Evolutionary conservation across 139 green algal genomes (phyloP).

Genomic region (Chlamydomonas asymmetrica): DNA sequence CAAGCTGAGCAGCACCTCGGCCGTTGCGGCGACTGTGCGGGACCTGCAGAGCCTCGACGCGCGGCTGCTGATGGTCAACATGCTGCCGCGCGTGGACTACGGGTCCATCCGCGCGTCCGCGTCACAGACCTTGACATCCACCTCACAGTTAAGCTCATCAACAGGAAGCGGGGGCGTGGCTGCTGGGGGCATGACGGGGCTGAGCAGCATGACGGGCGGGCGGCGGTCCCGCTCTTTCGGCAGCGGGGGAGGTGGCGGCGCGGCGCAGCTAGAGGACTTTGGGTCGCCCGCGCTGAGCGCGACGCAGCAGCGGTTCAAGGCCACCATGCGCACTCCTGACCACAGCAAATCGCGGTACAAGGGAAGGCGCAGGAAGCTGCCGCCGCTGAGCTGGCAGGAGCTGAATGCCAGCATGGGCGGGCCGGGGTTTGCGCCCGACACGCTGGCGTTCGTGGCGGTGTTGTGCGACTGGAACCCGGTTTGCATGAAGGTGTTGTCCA

Average conservation of each 20-base stretch:
- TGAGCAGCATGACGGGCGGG: too few species aligned
- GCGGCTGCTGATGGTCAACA: slow-evolving; percentile 16
- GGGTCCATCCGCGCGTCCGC: slow-evolving; percentile 21
- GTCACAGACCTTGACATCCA: too few species aligned
- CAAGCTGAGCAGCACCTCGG: neutral
- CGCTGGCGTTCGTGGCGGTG: slow-evolving; percentile 34
- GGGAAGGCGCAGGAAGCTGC: slow-evolving; percentile 19
- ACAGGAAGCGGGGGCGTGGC: too few species aligned
- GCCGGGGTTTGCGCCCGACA: slow-evolving; percentile 10
- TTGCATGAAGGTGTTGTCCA: slow-evolving; percentile 33
- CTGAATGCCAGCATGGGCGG: neutral
- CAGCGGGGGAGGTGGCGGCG: neutral
- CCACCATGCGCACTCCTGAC: slow-evolving; percentile 4
- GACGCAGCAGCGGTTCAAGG: slow-evolving; percentile 11
- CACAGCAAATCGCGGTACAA: neutral
- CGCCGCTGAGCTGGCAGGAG: slow-evolving; percentile 9
- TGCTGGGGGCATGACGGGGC: too few species aligned
- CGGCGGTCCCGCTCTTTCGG: too few species aligned
- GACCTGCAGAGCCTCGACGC: slow-evolving; percentile 25
- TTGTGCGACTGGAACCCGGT: slow-evolving; percentile 50
- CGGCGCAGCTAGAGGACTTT: slow-evolving; percentile 22
- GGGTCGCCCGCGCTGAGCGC: slow-evolving; percentile 20
- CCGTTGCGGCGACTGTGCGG: slow-evolving; percentile 5
- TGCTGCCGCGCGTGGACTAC: slow-evolving; percentile 27
- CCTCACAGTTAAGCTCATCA: too few species aligned